Percentiles rank a stretch among this genome's conserved stretches.
These are phyloP conservation scores for Termitomyces sp. DNA, from an alignment of 768 basidiomycete species.

Conservation along the genomic window DNA sequence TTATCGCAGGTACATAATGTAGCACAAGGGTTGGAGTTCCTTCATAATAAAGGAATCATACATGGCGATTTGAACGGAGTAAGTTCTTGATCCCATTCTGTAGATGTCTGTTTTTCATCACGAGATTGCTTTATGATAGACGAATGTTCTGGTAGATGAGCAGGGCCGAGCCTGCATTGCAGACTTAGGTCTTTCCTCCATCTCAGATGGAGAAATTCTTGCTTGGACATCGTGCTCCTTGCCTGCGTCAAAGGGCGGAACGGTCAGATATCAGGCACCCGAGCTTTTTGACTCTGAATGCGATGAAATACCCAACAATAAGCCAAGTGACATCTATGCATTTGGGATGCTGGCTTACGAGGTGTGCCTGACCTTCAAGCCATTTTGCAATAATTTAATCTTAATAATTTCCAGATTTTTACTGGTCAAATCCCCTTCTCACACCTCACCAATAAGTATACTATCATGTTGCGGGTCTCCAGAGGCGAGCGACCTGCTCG, in stretches of 20 bases:
- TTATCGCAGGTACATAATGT: slow-evolving; percentile 26
- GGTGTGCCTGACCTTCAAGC: neutral
- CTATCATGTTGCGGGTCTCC: neutral
- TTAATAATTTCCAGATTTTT: neutral
- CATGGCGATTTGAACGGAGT: slow-evolving; percentile 46
- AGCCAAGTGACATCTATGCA: slow-evolving; percentile 17
- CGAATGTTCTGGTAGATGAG: slow-evolving; percentile 19
- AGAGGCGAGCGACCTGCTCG: neutral
- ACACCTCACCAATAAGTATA: neutral
- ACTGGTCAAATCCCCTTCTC: neutral
- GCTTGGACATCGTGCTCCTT: slow-evolving; percentile 11
- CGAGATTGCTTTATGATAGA: slow-evolving; percentile 4
- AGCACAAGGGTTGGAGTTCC: slow-evolving; percentile 25
- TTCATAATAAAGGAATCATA: slow-evolving; percentile 31
- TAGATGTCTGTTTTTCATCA: no score
- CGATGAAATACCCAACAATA: neutral
- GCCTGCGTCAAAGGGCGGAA: no score
- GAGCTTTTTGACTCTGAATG: slow-evolving; percentile 13
- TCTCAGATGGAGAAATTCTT: slow-evolving; percentile 7
- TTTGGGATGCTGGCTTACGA: slow-evolving; percentile 17
- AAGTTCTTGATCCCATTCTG: slow-evolving; percentile 2
- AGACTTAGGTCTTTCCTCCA: slow-evolving; percentile 25
- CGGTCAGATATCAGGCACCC: slow-evolving; percentile 19
- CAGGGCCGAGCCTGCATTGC: slow-evolving; percentile 16
- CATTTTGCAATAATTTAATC: neutral